These are phyloP conservation scores for Trichoderma asperellum DNA, from an alignment of 2,329 filamentous ascomycete genomes.

Conservation along the genomic window DNA sequence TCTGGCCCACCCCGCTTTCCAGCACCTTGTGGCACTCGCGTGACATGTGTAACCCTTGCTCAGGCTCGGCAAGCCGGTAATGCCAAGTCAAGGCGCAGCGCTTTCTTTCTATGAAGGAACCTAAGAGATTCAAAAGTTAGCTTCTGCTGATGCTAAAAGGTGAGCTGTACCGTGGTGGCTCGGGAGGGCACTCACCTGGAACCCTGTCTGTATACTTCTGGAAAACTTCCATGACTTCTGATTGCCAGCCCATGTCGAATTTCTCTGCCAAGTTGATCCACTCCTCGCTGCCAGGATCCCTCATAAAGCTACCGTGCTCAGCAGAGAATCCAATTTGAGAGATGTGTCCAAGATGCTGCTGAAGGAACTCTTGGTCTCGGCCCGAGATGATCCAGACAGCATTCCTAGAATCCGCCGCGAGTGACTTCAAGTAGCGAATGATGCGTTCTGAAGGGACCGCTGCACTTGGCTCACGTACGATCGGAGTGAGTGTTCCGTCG, in stretches of 20 bases:
- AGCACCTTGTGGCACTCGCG: constrained; percentile 81
- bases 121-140: constrained; percentile 45
- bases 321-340: constrained; percentile 87
- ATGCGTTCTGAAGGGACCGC: constrained; percentile 86
- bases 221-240: constrained; percentile 81
- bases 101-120: constrained; percentile 92
- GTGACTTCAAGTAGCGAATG: constrained; percentile 74
- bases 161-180: background rate
- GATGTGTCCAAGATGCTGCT: constrained; percentile 92
- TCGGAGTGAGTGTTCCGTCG: constrained; percentile 93
- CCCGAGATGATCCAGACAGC: constrained; percentile 98
- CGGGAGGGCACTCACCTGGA: constrained; percentile 61
- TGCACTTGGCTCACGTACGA: constrained; percentile 87
- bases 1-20: constrained; percentile 72
- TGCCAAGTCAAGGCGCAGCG: constrained; percentile 96
- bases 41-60: constrained; percentile 79
- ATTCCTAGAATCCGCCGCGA: constrained; percentile 81
- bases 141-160: background rate
- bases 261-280: constrained; percentile 91
- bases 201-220: constrained; percentile 86
- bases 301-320: constrained; percentile 95
- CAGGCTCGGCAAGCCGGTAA: constrained; percentile 87
- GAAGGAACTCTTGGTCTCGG: constrained; percentile 87
- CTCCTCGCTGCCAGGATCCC: constrained; percentile 71
- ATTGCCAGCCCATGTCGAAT: constrained; percentile 91